Evolutionary conservation across 495 filamentous ascomycete species (phyloP).

Genomic region (Hypomontagnella monticulosa): DNA sequence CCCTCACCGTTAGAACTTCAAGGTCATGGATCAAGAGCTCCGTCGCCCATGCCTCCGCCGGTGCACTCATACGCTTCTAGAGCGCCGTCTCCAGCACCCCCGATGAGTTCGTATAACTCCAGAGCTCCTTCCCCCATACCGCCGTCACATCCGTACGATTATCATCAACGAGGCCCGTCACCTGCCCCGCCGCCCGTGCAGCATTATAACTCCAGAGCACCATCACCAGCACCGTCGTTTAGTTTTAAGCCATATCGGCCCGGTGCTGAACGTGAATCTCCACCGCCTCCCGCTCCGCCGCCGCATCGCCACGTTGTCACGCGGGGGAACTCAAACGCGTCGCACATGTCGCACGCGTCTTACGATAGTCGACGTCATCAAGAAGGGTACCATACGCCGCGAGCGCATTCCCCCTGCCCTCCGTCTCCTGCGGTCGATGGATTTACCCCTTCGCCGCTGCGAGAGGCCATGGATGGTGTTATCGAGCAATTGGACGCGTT

Average conservation of each 20-base stretch:
- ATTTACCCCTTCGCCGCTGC: slow-evolving; percentile 87
- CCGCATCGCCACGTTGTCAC: slow-evolving; percentile 58
- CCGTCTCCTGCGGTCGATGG: slow-evolving; percentile 71
- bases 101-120: slow-evolving; percentile 31
- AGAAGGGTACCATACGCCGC: slow-evolving; percentile 61
- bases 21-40: slow-evolving; percentile 44
- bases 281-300: slow-evolving; percentile 64
- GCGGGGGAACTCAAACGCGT: slow-evolving; percentile 44
- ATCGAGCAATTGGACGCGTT: slow-evolving; percentile 96
- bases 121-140: slow-evolving; percentile 45
- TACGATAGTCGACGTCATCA: slow-evolving; percentile 45
- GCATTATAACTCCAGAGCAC: slow-evolving; percentile 39
- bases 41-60: slow-evolving; percentile 46
- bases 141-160: slow-evolving; percentile 38
- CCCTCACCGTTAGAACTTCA: slow-evolving; percentile 44
- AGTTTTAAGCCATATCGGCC: slow-evolving; percentile 54
- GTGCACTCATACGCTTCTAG: slow-evolving; percentile 42
- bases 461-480: slow-evolving; percentile 97
- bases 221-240: slow-evolving; percentile 56
- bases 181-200: slow-evolving; percentile 40
- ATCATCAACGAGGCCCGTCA: slow-evolving; percentile 30
- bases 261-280: slow-evolving; percentile 49
- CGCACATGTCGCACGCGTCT: slow-evolving; percentile 46
- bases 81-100: slow-evolving; percentile 48
- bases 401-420: slow-evolving; percentile 63